Percentiles rank a stretch among this genome's conserved stretches.
Evolutionary conservation across 192 early-diverging fungal genomes (phyloP).

Genomic region (Backusella macrospora): DNA sequence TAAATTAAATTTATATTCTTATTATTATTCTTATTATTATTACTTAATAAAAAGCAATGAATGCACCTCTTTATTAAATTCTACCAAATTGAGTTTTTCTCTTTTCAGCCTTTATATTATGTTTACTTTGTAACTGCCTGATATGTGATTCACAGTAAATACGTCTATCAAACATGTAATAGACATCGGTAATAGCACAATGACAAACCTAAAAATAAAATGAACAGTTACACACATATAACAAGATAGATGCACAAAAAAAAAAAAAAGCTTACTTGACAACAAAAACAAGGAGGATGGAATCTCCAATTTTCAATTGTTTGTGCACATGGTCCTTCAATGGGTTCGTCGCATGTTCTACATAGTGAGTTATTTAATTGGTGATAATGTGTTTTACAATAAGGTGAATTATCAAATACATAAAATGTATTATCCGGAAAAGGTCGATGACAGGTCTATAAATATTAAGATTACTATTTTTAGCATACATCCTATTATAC

Average conservation of each 20-base stretch:
- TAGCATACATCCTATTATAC: neutral
- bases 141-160: constrained; percentile 79
- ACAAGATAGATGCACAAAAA: neutral
- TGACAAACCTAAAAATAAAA: constrained; percentile 50
- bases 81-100: constrained; percentile 57
- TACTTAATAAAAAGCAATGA: neutral
- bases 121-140: constrained; percentile 59
- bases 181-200: constrained; percentile 61
- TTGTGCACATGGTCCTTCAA: constrained; percentile 84
- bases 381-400: constrained; percentile 87
- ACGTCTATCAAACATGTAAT: constrained; percentile 69
- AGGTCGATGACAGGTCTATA: constrained; percentile 60
- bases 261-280: constrained; percentile 44
- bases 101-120: constrained; percentile 59
- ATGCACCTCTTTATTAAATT: constrained; percentile 7
- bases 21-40: neutral
- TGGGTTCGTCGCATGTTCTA: constrained; percentile 75
- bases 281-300: constrained; percentile 88
- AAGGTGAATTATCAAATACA: constrained; percentile 83
- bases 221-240: neutral
- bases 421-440: constrained; percentile 88
- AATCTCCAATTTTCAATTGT: constrained; percentile 81
- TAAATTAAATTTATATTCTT: neutral
- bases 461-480: neutral
- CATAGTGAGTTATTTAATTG: constrained; percentile 86